phyloP scores from a whole-genome alignment of 176 grass and related monocot species.

The Rhipidocladum racemiflorum region DNA sequence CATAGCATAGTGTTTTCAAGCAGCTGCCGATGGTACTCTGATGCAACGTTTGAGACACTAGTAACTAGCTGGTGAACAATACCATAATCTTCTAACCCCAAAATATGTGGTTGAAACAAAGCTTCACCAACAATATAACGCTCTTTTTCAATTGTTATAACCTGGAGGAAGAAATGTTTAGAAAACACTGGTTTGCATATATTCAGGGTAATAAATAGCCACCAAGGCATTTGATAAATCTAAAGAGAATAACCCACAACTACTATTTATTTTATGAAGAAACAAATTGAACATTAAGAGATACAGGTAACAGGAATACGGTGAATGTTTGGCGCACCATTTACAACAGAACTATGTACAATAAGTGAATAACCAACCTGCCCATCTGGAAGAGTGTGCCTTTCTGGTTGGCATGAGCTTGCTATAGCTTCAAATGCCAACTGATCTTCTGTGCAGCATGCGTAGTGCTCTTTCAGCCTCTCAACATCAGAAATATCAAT shows the following conservation, averaged over 20 bases:
- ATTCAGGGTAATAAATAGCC: neutral
- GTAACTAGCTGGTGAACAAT: conserved; percentile 85
- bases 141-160: conserved; percentile 81
- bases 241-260: neutral
- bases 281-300: neutral
- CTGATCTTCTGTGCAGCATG: conserved; percentile 76
- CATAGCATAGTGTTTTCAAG: conserved; percentile 95
- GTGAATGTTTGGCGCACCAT: neutral
- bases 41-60: conserved; percentile 76
- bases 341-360: neutral
- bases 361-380: conserved; percentile 56
- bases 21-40: conserved; percentile 85
- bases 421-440: conserved; percentile 57
- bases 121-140: conserved; percentile 87
- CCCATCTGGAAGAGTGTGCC: conserved; percentile 95
- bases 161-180: conserved; percentile 45
- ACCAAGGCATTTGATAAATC: neutral
- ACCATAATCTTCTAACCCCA: conserved; percentile 92
- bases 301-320: conserved; percentile 5
- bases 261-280: neutral
- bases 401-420: conserved; percentile 62
- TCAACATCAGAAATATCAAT: conserved; percentile 87
- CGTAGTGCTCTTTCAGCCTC: conserved; percentile 84
- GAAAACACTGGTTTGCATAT: neutral
- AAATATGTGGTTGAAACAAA: conserved; percentile 85